Conservation (phyloP, 768 basidiomycete genomes). For the Tulasnella sp. region DNA sequence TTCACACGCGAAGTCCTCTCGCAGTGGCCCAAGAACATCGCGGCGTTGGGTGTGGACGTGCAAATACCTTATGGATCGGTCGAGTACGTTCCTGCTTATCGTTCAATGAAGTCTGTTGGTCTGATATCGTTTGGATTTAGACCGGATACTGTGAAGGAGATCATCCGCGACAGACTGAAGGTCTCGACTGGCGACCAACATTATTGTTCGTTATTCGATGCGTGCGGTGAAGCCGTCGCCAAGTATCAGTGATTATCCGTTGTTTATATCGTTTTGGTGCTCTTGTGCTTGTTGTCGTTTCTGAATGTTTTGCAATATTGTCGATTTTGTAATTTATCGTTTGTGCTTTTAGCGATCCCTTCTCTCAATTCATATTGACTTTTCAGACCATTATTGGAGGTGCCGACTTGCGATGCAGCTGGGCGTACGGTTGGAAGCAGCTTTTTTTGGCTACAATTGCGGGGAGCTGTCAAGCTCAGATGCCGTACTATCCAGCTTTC, state of each 20-base stretch:
- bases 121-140: not conserved
- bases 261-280: no score
- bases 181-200: not conserved
- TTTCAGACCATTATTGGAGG: no score
- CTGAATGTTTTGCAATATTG: no score
- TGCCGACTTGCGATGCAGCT: no score
- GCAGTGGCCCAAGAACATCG: not conserved
- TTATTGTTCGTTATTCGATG: constrained; percentile 5
- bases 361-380: no score
- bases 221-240: not conserved
- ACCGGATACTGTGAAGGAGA: not conserved
- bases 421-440: no score
- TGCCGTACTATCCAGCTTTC: no score
- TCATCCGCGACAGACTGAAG: not conserved
- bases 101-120: not conserved
- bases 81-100: not conserved
- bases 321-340: no score
- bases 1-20: not conserved
- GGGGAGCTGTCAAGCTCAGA: no score
- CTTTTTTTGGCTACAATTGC: no score
- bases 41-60: not conserved
- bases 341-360: no score
- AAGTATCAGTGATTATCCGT: not conserved
- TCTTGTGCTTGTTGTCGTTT: no score
- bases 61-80: constrained; percentile 7